Evolutionary conservation across 306 rosid genomes (phyloP).

Genomic region (Spatholobus suberectus): DNA sequence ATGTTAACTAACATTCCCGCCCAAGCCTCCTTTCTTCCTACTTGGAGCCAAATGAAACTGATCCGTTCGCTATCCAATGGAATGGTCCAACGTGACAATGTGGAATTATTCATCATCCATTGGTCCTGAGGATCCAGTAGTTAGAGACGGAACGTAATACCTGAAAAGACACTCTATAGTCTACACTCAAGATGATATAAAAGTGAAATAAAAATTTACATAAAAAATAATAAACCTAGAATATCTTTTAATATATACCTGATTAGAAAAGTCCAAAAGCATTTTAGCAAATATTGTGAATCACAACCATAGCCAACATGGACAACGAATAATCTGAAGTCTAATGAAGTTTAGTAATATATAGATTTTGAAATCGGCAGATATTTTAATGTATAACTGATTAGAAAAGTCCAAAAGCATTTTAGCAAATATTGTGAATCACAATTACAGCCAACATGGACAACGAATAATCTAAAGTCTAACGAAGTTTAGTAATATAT

Average conservation of each 20-base stretch:
- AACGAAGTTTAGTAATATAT: background rate
- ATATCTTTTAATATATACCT: background rate
- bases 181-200: background rate
- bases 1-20: constrained; percentile 18
- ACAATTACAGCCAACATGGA: background rate
- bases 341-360: background rate
- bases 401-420: background rate
- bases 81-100: constrained; percentile 21
- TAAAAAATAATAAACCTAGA: background rate
- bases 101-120: background rate
- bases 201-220: background rate
- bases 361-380: background rate
- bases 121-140: background rate
- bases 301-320: background rate
- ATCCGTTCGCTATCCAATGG: background rate
- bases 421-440: background rate
- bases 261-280: background rate
- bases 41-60: constrained; percentile 4
- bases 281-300: background rate
- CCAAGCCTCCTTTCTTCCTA: background rate
- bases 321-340: background rate
- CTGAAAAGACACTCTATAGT: background rate
- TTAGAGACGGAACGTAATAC: background rate
- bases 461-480: background rate
- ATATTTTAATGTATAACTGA: background rate